These are phyloP conservation scores for Trichosporon coremiiforme DNA, from an alignment of 1,284 basidiomycete genomes.

Conservation along the genomic window DNA sequence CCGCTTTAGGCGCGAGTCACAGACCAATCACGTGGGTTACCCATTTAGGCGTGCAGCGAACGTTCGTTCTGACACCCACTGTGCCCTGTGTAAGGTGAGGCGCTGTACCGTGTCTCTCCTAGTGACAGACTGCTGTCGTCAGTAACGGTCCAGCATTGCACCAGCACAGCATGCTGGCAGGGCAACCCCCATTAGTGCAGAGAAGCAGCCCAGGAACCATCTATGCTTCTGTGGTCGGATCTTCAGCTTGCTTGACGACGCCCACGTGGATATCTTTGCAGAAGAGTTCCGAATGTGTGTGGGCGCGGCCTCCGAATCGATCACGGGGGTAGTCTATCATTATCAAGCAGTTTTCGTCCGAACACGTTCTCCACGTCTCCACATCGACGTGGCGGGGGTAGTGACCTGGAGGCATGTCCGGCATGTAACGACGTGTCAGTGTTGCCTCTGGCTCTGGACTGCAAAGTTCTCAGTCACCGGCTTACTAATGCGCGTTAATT, in stretches of 20 bases:
- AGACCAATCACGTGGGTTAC: neutral
- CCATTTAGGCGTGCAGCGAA: conserved; percentile 1
- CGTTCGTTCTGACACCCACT: neutral
- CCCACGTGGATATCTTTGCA: neutral
- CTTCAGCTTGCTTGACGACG: neutral
- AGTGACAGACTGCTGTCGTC: no score
- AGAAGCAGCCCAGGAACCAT: neutral
- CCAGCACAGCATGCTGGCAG: neutral
- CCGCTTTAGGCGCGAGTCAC: neutral
- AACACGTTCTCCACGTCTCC: conserved; percentile 4
- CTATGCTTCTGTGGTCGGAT: neutral
- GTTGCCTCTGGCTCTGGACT: neutral
- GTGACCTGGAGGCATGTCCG: neutral
- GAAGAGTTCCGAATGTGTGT: conserved; percentile 1
- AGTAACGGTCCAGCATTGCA: neutral
- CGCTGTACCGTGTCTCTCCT: no score
- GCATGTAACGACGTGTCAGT: neutral
- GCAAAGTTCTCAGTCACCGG: neutral
- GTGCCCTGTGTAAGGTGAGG: no score
- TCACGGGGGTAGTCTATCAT: neutral
- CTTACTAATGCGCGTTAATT: neutral
- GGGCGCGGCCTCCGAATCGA: neutral
- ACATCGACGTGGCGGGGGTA: neutral
- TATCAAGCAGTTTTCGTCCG: neutral
- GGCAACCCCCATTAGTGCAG: neutral